Percentiles rank a stretch among this genome's conserved stretches.
These are phyloP conservation scores for Vaccinium macrocarpon DNA, from an alignment of 148 eudicot species.

Conservation along the genomic window DNA sequence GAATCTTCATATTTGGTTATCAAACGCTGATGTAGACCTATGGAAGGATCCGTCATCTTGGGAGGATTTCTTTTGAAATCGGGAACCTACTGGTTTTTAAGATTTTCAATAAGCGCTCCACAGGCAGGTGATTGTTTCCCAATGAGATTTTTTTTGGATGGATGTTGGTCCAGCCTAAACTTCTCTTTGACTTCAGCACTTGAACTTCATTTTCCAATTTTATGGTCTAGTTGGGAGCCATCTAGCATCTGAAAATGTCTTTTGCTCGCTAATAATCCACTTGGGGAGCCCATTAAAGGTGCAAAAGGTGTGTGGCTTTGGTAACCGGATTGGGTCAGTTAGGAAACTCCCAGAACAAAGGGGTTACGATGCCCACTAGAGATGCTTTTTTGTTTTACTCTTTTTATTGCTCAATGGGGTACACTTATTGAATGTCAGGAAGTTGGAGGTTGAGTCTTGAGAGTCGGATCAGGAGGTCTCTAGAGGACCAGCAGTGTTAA, in stretches of 20 bases:
- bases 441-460: background rate
- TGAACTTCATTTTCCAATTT: too few relatives aligned
- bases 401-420: background rate
- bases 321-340: background rate
- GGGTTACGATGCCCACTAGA: background rate
- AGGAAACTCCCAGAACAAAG: background rate
- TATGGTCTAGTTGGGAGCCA: background rate
- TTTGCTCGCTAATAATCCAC: background rate
- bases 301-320: background rate
- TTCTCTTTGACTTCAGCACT: too few relatives aligned
- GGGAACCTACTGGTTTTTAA: too few relatives aligned
- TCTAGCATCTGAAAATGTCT: background rate
- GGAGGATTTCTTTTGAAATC: too few relatives aligned
- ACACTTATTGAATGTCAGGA: background rate
- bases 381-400: background rate
- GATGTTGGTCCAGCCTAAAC: too few relatives aligned
- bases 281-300: background rate
- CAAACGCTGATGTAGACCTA: too few relatives aligned
- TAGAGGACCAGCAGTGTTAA: background rate
- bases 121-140: too few relatives aligned
- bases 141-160: too few relatives aligned
- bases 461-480: background rate
- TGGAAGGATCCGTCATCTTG: too few relatives aligned
- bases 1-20: too few relatives aligned
- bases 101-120: too few relatives aligned